Conservation (phyloP, 2,329 filamentous ascomycete species). For the Pleoardoris graminearum region DNA sequence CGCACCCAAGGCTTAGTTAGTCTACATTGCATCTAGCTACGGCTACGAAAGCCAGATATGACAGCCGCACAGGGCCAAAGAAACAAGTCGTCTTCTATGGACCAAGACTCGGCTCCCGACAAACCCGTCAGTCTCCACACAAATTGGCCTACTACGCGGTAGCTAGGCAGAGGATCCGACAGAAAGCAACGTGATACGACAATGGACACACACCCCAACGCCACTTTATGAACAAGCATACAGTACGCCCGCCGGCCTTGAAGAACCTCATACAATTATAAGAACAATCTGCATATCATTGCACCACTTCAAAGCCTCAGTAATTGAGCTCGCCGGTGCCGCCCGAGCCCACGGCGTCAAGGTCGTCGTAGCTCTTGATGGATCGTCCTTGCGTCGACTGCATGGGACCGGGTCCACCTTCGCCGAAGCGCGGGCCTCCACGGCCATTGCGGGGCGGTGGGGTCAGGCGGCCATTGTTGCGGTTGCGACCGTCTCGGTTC, state of each 20-base stretch:
- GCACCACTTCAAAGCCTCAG: constrained; percentile 46
- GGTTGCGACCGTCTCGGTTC: constrained; percentile 48
- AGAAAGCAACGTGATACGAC: constrained; percentile 4
- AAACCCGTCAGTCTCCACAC: background rate
- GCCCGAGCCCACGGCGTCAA: constrained; percentile 70
- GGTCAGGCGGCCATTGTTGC: constrained; percentile 53
- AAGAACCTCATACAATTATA: background rate
- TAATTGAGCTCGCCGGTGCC: constrained; percentile 90
- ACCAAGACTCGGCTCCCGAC: background rate
- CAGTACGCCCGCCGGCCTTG: constrained; percentile 1
- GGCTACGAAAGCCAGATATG: background rate
- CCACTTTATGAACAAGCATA: constrained; percentile 4
- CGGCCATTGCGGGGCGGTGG: constrained; percentile 55
- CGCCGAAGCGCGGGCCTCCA: constrained; percentile 69
- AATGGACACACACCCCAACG: constrained; percentile 12
- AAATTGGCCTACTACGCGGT: background rate
- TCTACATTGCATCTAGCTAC: background rate
- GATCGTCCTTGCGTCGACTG: constrained; percentile 92
- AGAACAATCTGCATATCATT: constrained; percentile 1
- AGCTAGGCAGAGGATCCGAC: background rate
- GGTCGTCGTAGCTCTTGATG: constrained; percentile 94
- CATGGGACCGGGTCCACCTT: constrained; percentile 77
- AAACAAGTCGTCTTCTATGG: background rate
- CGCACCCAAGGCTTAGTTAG: background rate
- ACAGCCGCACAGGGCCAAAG: background rate